Base-by-base conservation (phyloP, 139 green algal species). In the Coelastrella sp. region DNA sequence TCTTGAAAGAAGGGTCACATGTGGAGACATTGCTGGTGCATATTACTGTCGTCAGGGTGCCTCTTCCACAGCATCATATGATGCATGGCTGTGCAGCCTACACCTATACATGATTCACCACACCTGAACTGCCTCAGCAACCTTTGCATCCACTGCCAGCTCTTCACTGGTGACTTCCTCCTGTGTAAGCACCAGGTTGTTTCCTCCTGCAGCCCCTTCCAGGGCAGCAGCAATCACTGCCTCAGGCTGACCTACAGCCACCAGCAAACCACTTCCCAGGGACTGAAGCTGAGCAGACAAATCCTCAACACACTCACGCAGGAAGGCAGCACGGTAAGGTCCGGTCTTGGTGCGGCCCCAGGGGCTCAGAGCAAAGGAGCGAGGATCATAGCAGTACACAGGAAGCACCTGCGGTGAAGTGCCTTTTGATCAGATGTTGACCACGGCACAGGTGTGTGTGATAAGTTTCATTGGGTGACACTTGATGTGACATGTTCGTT, bases 301-400 rank as follows among this genome's bases (percentile, higher is more conserved):
- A 60, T 98, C 95, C 19, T 79, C 66, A 30, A 99, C 96, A 9
- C 86, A 92, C 85, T 99, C 91, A 35, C 98, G 74, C 48, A 97
- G 66, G 78, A 99, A 99, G 79, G 94, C 80, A 2, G 95, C 94
- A 21, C 95, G 79, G 84, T 87, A 87, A 35, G 89, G 30, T 15
- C 94, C 95, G 17, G 89, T 96, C 88, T 97, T 97, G 48, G 81
- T 62, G 27, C 40, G 43, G 74, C 69, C 77, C 40, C 45, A 73
- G 83, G 74, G 79, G 27, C 53, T 82, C 35, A 32, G 25, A 11
- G 50, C 79, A 83, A 97, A 98, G 68, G 89, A 88, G 5, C 94
- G 88, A 0, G 95, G 93, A 89, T 99, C 97, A 86, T 98, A 98
- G 84, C 89, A 93, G 91, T 96, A 99, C 34, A 99, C 68, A 17